Evolutionary conservation across 495 filamentous ascomycete species (phyloP).

Genomic region (Thermothielavioides terrestris): DNA sequence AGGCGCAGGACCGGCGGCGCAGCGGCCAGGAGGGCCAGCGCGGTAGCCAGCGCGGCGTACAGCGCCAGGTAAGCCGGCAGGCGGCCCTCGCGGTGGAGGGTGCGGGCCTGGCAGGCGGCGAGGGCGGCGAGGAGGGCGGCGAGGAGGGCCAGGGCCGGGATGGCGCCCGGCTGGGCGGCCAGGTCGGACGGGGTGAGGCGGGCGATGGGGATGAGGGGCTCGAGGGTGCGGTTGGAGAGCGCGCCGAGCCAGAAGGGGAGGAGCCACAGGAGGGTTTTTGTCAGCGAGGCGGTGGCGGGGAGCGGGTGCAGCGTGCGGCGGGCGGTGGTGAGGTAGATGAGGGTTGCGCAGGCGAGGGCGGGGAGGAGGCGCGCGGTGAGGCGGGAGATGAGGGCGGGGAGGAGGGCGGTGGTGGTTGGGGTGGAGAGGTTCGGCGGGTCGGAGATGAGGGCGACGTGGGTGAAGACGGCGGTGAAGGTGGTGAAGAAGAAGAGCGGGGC

Average conservation of each 20-base stretch:
- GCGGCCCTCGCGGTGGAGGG: slow-evolving; percentile 63
- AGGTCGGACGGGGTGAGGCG: slow-evolving; percentile 71
- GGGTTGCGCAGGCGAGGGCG: slow-evolving; percentile 63
- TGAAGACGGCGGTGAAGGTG: slow-evolving; percentile 63
- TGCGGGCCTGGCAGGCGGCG: slow-evolving; percentile 60
- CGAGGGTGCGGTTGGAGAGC: slow-evolving; percentile 76
- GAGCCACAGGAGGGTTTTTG: slow-evolving; percentile 51
- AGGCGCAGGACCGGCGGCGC: no score
- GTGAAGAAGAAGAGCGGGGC: slow-evolving; percentile 63
- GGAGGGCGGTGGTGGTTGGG: slow-evolving; percentile 54
- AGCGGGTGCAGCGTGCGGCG: slow-evolving; percentile 45
- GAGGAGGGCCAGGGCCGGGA: slow-evolving; percentile 59
- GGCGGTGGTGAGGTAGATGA: slow-evolving; percentile 59
- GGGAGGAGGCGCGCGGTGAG: slow-evolving; percentile 68
- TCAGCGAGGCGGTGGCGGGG: slow-evolving; percentile 45
- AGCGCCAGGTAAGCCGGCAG: slow-evolving; percentile 63
- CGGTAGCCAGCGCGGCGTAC: slow-evolving; percentile 52
- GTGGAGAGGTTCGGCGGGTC: slow-evolving; percentile 52
- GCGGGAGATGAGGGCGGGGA: slow-evolving; percentile 76
- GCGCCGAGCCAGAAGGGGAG: slow-evolving; percentile 70
- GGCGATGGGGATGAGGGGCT: slow-evolving; percentile 65
- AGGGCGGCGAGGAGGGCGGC: slow-evolving; percentile 52
- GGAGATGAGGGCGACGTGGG: slow-evolving; percentile 68
- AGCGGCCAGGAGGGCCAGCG: slow-evolving; percentile 54
- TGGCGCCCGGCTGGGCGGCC: slow-evolving; percentile 66